These are phyloP conservation scores for Raphanus sativus DNA, from an alignment of 345 rosid genomes.

Conservation along the genomic window DNA sequence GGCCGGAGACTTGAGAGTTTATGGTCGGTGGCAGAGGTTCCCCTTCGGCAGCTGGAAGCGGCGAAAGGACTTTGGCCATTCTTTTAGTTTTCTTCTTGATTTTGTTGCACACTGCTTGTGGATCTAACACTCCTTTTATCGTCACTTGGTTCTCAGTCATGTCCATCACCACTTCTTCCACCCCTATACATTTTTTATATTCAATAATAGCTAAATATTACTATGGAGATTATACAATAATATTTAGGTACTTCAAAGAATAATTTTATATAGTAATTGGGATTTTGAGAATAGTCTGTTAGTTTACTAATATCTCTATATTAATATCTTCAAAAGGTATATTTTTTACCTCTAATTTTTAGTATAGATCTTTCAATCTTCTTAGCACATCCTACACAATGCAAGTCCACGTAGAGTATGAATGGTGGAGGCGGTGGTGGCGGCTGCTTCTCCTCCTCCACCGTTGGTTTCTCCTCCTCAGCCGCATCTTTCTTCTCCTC, in stretches of 20 bases:
- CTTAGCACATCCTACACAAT: constrained; percentile 92
- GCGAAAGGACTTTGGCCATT: constrained; percentile 74
- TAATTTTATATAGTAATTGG: not conserved
- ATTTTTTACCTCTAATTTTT: constrained; percentile 64
- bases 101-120: constrained; percentile 70
- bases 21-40: constrained; percentile 68
- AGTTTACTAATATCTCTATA: too few species aligned
- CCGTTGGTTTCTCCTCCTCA: constrained; percentile 42
- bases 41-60: constrained; percentile 68
- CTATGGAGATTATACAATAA: not conserved
- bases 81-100: constrained; percentile 81
- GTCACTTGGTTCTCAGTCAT: constrained; percentile 80
- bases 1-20: constrained; percentile 63
- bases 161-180: constrained; percentile 68
- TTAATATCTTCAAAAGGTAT: not conserved
- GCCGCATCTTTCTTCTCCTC: constrained; percentile 37
- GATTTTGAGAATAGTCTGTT: not conserved
- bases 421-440: constrained; percentile 66
- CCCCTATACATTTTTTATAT: constrained; percentile 51
- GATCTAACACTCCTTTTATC: constrained; percentile 75
- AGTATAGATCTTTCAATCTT: constrained; percentile 77
- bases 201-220: not conserved
- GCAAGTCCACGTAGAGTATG: constrained; percentile 74
- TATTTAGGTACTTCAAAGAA: not conserved
- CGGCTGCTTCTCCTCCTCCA: constrained; percentile 42